Base-by-base conservation (phyloP, 2,329 filamentous ascomycete genomes). In the Aspergillus fumigatus region DNA sequence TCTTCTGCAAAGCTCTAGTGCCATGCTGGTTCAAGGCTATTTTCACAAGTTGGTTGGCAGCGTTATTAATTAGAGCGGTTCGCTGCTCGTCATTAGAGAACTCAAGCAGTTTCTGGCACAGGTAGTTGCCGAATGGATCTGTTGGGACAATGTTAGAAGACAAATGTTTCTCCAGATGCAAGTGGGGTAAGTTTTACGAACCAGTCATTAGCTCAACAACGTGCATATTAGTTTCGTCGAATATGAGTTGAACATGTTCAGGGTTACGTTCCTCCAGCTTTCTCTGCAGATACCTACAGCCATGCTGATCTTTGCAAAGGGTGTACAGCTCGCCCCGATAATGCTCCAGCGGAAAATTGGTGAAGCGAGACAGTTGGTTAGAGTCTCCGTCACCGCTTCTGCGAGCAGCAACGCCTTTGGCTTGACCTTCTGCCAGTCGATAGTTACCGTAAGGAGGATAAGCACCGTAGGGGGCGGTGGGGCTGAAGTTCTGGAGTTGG, bases 81-180 rank as follows among this genome's bases (percentile, higher is more conserved):
- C 94, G 91, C 79, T 99, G 93, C 52, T 96, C 90, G 69, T 97
- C 90, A 71, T 90, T 95, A 77, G 91, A 93, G 74, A 88, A 96
- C 77, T 99, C 94, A 32, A 99, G 84, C 60, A 99, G 81, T 83
- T 97, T 99, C 81, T 99, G 94, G 81, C 93, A 97, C 64, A 99
- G 86, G 76, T 99, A 99, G 80, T 99, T 99, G 73, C 94, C 94
- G 74, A 99, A 99, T 9, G 94, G 93, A 76, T 99, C 93, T 81
- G 56, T 47, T 47, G 45, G 25, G 49, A 23, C 26, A 54, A 54
- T 21, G 56, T 73, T 58, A 74, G 70, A 23, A 23, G 21, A 47
- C 52, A 59, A 43, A 50, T 26, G 47, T 5, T 25, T 35, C 32
- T 26, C 38, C 32, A 25, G 3, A 48, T 35, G 51, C 38, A 26